Base-by-base conservation (phyloP, 176 grass and related monocot species). In the Paspalum notatum region DNA sequence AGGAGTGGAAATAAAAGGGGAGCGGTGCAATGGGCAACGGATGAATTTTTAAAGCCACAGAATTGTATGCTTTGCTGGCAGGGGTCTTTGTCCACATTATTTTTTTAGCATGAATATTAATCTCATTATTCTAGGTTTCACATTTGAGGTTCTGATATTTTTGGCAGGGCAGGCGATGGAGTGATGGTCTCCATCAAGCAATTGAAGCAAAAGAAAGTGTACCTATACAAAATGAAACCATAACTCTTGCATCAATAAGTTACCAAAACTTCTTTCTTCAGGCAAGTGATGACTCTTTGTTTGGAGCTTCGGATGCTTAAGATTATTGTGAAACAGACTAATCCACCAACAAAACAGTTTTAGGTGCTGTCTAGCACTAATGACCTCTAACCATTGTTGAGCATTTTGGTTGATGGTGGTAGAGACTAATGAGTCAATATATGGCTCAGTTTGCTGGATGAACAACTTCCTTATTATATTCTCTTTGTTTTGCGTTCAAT, bases 231-330 rank as follows among this genome's bases (percentile, higher is more conserved):
- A 98, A 98, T 84, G 95, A 98, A 92, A 98, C 95, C 60, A 79
- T 98, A 42, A 98, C 95, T 62, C 95, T 98, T 17, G 90, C 95
- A 80, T 98, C 95, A 76, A 98, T 98, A 81, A 98, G 95, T 89
- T 98, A 98, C 74, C 95, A 98, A 72, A 98, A 98, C 75, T 98
- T 98, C 84, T 98, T 98, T 92, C 95, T 98, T 81, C 93, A 96
- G 90, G 93, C 75, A 80, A 95, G 82, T 85, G 57, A 40, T 40
- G 46, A 25, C 74, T 12, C 14, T 68, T 17, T 71, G 7, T 57
- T 53, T 54, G 32, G 51, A 79, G 50, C 26, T 21, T 87, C 62
- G 58, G 76, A 57, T 71, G 37, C 11, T 63, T 75, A 60, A 24
- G 20, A 49, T 20, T 76, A 18, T 2, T 27, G 8, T 18, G 22